Evolutionary conservation across 768 basidiomycete genomes (phyloP).

Genomic region (Rhodotorula kratochvilovae): DNA sequence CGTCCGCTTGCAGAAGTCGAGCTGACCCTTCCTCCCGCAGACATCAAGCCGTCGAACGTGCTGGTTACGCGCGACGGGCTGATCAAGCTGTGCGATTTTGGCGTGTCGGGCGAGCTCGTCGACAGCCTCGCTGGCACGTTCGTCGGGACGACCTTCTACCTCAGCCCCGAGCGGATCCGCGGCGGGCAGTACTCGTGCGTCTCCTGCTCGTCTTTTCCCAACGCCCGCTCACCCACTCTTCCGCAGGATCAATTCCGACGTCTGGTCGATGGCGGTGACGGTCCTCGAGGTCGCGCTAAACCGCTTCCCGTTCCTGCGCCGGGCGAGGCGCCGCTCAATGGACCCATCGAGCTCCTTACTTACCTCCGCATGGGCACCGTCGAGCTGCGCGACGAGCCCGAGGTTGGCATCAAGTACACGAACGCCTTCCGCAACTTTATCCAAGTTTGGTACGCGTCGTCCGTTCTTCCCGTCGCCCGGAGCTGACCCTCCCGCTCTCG

Average conservation of each 20-base stretch:
- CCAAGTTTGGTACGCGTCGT: conserved; percentile 32
- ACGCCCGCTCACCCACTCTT: background rate
- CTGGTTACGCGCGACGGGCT: conserved; percentile 51
- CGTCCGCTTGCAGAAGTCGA: background rate
- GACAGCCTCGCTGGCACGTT: conserved; percentile 53
- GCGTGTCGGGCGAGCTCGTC: conserved; percentile 53
- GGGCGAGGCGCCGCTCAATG: conserved; percentile 61
- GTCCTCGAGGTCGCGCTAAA: conserved; percentile 90
- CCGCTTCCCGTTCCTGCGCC: conserved; percentile 75
- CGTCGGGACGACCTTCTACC: conserved; percentile 52
- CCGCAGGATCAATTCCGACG: conserved; percentile 62
- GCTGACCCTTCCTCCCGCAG: conserved; percentile 34
- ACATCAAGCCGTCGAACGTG: conserved; percentile 54
- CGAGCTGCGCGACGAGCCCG: conserved; percentile 35
- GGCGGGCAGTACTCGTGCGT: conserved; percentile 68
- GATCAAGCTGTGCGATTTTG: conserved; percentile 55
- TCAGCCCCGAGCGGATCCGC: conserved; percentile 86
- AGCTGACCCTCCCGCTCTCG: background rate
- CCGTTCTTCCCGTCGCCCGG: background rate
- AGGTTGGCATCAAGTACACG: conserved; percentile 41
- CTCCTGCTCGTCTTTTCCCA: background rate
- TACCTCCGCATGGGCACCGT: conserved; percentile 72
- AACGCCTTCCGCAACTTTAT: conserved; percentile 43
- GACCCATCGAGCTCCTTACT: conserved; percentile 90
- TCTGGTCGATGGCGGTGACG: conserved; percentile 95